These are phyloP conservation scores for Blastocystis sp. DNA, from an alignment of 352 stramenopile species.

Conservation along the genomic window DNA sequence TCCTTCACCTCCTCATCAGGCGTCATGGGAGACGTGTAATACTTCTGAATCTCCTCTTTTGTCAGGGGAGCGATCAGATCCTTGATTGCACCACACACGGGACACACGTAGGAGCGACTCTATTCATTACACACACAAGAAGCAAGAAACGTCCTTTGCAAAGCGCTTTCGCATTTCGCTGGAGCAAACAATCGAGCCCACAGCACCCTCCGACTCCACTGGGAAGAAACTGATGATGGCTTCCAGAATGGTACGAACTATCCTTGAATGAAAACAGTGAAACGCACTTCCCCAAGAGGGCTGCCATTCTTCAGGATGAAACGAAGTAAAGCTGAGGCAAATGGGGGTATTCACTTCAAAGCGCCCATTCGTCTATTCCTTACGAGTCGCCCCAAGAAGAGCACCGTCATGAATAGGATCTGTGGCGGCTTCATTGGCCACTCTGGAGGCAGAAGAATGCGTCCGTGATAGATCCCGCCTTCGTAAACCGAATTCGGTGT, in stretches of 20 bases:
- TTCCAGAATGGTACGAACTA: constrained; percentile 69
- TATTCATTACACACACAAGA: not conserved
- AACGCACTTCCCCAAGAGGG: constrained; percentile 62
- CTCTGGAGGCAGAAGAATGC: constrained; percentile 71
- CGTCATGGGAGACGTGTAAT: constrained; percentile 39
- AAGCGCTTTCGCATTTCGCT: constrained; percentile 60
- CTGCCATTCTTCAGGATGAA: constrained; percentile 70
- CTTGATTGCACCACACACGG: constrained; percentile 42
- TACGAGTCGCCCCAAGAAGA: not conserved
- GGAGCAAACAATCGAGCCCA: constrained; percentile 55
- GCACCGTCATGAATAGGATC: constrained; percentile 63
- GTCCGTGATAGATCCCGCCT: constrained; percentile 72
- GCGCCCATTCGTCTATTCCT: constrained; percentile 58
- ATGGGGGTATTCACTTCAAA: constrained; percentile 69
- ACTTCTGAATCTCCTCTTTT: constrained; percentile 39
- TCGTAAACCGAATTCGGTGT: constrained; percentile 71
- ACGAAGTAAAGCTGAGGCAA: constrained; percentile 64
- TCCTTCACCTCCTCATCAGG: not conserved
- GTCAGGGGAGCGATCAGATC: constrained; percentile 57
- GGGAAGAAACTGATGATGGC: constrained; percentile 69
- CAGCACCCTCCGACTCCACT: constrained; percentile 46
- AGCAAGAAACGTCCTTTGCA: constrained; percentile 28
- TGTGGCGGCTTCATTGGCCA: constrained; percentile 71
- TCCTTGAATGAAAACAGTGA: constrained; percentile 9
- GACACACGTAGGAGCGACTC: constrained; percentile 46